phyloP scores from a whole-genome alignment of 495 filamentous ascomycete species.

The Penicillium ucsense region DNA sequence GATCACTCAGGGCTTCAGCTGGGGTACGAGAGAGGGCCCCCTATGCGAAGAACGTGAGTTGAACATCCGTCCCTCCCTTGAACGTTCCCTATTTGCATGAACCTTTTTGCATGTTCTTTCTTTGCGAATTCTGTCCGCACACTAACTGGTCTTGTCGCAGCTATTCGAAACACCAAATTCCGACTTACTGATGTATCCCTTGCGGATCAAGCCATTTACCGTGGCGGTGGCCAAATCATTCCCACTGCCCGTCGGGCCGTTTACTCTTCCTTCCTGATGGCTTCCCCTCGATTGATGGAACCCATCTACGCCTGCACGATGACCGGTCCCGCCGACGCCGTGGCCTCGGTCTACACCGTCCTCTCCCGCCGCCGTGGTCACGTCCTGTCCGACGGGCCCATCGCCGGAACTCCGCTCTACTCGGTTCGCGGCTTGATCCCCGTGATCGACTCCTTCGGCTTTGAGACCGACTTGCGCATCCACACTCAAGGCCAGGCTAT shows the following conservation, averaged over 20 bases:
- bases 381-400: conserved; percentile 84
- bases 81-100: background rate
- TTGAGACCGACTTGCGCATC: conserved; percentile 93
- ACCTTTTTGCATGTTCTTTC: background rate
- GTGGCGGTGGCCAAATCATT: conserved; percentile 95
- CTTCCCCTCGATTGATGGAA: conserved; percentile 91
- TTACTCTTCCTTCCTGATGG: conserved; percentile 94
- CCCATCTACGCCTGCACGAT: conserved; percentile 86
- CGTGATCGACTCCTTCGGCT: conserved; percentile 93
- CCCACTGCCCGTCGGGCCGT: conserved; percentile 84
- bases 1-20: conserved; percentile 89
- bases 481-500: conserved; percentile 90
- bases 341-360: conserved; percentile 82
- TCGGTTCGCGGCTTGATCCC: conserved; percentile 82
- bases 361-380: conserved; percentile 82
- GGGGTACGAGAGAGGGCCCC: conserved; percentile 90
- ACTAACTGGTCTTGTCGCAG: conserved; percentile 31
- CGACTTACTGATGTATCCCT: conserved; percentile 84
- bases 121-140: background rate
- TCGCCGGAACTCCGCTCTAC: conserved; percentile 94
- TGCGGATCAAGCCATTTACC: conserved; percentile 80
- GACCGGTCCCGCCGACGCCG: conserved; percentile 86
- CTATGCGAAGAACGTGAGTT: conserved; percentile 95
- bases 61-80: background rate
- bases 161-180: conserved; percentile 95